Conservation (phyloP, 345 rosid genomes). For the Corchorus capsularis region DNA sequence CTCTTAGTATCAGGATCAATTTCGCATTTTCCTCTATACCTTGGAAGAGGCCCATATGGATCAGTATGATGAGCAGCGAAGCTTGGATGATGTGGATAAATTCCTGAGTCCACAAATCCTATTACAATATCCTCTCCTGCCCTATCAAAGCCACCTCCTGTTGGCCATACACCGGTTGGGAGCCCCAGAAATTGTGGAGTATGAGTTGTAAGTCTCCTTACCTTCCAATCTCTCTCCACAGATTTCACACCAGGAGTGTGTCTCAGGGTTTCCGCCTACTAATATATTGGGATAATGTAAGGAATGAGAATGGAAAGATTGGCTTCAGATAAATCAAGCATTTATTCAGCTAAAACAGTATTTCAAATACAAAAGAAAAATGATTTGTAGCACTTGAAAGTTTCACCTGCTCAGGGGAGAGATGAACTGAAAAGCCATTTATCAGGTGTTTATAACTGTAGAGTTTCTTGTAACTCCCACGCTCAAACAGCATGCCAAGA, state of each 20-base stretch:
- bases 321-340: slow-evolving; percentile 14
- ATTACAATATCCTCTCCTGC: slow-evolving; percentile 96
- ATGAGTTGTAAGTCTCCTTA: slow-evolving; percentile 89
- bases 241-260: slow-evolving; percentile 78
- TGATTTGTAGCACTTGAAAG: slow-evolving; percentile 1
- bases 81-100: slow-evolving; percentile 91
- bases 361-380: neutral
- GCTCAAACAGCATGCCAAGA: slow-evolving; percentile 76
- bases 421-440: slow-evolving; percentile 90
- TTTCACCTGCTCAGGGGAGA: slow-evolving; percentile 90
- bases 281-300: slow-evolving; percentile 55
- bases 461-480: slow-evolving; percentile 77
- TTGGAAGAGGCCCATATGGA: slow-evolving; percentile 88
- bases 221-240: slow-evolving; percentile 97
- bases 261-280: slow-evolving; percentile 89
- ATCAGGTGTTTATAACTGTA: slow-evolving; percentile 97
- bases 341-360: neutral
- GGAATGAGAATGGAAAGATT: slow-evolving; percentile 27
- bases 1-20: slow-evolving; percentile 69
- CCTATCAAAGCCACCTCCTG: slow-evolving; percentile 93
- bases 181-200: slow-evolving; percentile 97
- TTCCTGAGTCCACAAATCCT: slow-evolving; percentile 96
- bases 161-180: slow-evolving; percentile 99
- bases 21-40: slow-evolving; percentile 93
- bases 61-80: slow-evolving; percentile 62